Conservation (phyloP, 441 rosid species). For the Dalechampia spathulata region DNA sequence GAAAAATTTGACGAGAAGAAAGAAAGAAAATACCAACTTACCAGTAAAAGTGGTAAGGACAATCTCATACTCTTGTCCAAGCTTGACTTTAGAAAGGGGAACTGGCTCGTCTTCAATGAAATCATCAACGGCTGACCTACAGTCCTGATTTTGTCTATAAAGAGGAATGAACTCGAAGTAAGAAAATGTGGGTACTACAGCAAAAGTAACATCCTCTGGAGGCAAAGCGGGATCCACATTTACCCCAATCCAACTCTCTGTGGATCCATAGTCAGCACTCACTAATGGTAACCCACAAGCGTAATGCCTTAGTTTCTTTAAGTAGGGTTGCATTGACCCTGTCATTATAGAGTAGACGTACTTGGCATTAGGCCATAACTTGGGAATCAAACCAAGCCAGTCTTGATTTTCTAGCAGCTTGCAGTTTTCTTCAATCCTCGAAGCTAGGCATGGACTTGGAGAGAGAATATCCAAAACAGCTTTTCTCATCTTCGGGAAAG, state of each 20-base stretch:
- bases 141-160: constrained; percentile 34
- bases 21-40: constrained; percentile 8
- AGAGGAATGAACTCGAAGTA: constrained; percentile 89
- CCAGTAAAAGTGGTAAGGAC: constrained; percentile 89
- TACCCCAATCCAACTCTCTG: constrained; percentile 93
- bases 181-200: constrained; percentile 70
- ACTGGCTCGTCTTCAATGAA: constrained; percentile 68
- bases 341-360: constrained; percentile 88
- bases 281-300: constrained; percentile 56
- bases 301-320: constrained; percentile 60
- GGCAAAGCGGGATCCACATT: constrained; percentile 65
- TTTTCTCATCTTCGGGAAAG: constrained; percentile 36
- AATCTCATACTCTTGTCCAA: constrained; percentile 74
- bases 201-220: constrained; percentile 68
- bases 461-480: constrained; percentile 45
- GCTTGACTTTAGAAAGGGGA: constrained; percentile 57
- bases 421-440: constrained; percentile 38
- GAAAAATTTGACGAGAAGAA: not conserved
- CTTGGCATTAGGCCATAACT: constrained; percentile 81
- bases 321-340: constrained; percentile 73
- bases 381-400: constrained; percentile 51
- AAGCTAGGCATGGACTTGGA: constrained; percentile 50
- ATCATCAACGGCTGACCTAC: constrained; percentile 29
- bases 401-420: constrained; percentile 33
- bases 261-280: constrained; percentile 81